Base-by-base conservation (phyloP, 495 filamentous ascomycete genomes). In the Aspergillus haitiensis region DNA sequence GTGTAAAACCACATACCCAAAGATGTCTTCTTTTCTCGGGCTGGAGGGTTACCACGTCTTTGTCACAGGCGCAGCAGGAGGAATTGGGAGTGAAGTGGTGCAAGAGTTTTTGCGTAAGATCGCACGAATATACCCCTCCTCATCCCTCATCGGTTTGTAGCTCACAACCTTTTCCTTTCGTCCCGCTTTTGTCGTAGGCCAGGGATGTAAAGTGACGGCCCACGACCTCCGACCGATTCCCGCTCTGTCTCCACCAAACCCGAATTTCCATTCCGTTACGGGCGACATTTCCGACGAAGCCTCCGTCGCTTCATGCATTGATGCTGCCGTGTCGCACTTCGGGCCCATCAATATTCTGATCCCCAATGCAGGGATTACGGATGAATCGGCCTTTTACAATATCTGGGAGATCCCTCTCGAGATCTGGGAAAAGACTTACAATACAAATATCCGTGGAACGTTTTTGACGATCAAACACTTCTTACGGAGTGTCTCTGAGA, bases 401-500 rank as follows among this genome's bases (percentile, higher is more conserved):
- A 81, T 86, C 51, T 86, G 82, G 82, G 72, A 82, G n/a, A 68
- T 83, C 35, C 74, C 79, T 2, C 52, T 80, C 11, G 75, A 78
- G 5, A 66, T 75, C 2, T 85, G 81, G 82, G 80, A 84, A 45
- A 74, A 77, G 63, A 78, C 74, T 0, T 82, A 83, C 64, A 69
- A 67, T 11, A 70, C 67, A 35, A 84, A 83, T 56, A 68, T 78
- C 12, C 78, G 78, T 15, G 81, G 80, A 7, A 82, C 81, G 6
- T 85, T 83, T 62, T 71, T 86, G 0, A 80, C 80, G 27, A 81
- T 84, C 62, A 86, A 86, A 58, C 77, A 82, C 55, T 84, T 84
- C 70, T 71, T 86, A 8, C 71, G 70, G 18, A 52, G 68, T 4
- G 77, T 78, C 2, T 64, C 72, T 9, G 48, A 64, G 3, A 49